Conservation (phyloP, 148 eudicot species). For the Mesembryanthemum crystallinum region DNA sequence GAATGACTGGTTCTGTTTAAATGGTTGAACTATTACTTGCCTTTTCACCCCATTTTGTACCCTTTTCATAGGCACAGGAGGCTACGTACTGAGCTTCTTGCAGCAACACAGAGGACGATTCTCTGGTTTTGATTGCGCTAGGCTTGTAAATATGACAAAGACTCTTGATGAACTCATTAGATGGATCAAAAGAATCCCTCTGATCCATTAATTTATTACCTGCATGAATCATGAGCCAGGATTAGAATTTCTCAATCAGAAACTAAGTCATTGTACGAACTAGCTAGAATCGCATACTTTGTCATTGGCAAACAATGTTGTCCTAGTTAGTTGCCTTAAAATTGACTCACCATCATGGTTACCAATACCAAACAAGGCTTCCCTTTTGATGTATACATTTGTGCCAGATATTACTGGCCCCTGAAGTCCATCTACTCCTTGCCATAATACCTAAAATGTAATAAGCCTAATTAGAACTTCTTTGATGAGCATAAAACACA, state of each 20-base stretch:
- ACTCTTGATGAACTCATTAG: slow-evolving; percentile 46
- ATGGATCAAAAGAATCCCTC: slow-evolving; percentile 35
- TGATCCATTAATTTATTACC: slow-evolving; percentile 30
- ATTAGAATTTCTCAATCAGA: background rate
- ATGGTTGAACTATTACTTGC: no score
- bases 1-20: no score
- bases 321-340: no score
- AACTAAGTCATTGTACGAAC: no score
- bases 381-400: slow-evolving; percentile 55
- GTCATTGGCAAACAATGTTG: no score
- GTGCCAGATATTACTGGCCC: slow-evolving; percentile 62
- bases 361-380: slow-evolving; percentile 42
- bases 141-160: slow-evolving; percentile 16
- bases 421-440: slow-evolving; percentile 53
- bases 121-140: background rate
- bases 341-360: slow-evolving; percentile 5
- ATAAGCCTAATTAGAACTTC: background rate
- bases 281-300: no score
- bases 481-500: no score
- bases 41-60: slow-evolving; percentile 74
- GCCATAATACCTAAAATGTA: slow-evolving; percentile 27
- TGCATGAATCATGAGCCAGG: slow-evolving; percentile 14
- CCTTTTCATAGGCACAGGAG: slow-evolving; percentile 50
- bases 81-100: slow-evolving; percentile 46
- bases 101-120: slow-evolving; percentile 2